Percentiles rank a stretch among this genome's conserved stretches.
phyloP scores from a whole-genome alignment of 2,329 filamentous ascomycete species.

The Alternaria sp. region DNA sequence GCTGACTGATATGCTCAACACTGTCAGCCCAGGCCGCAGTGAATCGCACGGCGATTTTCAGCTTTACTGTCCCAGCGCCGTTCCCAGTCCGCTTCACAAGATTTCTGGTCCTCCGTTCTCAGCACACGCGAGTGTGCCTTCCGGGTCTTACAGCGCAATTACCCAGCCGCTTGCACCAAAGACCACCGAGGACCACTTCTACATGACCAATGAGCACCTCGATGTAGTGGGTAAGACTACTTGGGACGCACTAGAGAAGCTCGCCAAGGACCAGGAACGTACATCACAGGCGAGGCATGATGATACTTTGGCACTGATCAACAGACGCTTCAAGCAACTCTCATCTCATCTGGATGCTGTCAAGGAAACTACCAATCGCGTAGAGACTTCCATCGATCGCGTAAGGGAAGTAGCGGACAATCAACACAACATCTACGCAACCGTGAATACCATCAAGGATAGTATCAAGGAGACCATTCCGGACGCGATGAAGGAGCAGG shows the following conservation, averaged over 20 bases:
- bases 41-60: conserved; percentile 27
- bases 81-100: conserved; percentile 41
- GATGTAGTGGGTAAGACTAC: conserved; percentile 39
- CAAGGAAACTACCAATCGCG: conserved; percentile 29
- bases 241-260: conserved; percentile 30
- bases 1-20: conserved; percentile 39
- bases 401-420: conserved; percentile 15
- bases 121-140: conserved; percentile 5
- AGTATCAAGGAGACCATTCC: conserved; percentile 37
- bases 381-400: conserved; percentile 7
- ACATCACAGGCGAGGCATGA: conserved; percentile 26
- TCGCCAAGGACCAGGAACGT: conserved; percentile 19
- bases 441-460: conserved; percentile 35
- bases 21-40: conserved; percentile 21
- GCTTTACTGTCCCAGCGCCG: conserved; percentile 33
- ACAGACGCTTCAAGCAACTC: conserved; percentile 33
- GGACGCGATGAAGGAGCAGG: conserved; percentile 29
- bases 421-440: conserved; percentile 23
- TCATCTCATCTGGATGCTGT: conserved; percentile 32
- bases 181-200: conserved; percentile 41
- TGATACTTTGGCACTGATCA: conserved; percentile 22
- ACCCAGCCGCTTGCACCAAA: conserved; percentile 15
- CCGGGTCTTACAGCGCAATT: not conserved
- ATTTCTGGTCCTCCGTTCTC: conserved; percentile 9
- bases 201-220: conserved; percentile 46